Evolutionary conservation across 352 stramenopile genomes (phyloP).

Genomic region (Plasmopara viticola): DNA sequence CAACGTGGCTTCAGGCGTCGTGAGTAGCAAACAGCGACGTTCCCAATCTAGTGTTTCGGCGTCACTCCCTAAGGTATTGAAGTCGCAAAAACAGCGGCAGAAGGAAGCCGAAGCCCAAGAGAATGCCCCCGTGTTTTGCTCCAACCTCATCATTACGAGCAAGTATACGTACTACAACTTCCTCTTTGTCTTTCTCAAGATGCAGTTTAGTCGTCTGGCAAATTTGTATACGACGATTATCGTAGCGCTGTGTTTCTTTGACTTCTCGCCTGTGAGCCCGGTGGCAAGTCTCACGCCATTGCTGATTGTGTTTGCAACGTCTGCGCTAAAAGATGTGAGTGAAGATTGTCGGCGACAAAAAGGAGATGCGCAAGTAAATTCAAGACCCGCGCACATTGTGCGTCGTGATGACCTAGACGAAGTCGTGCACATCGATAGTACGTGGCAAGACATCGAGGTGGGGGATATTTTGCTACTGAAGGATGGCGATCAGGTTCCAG

Average conservation of each 20-base stretch:
- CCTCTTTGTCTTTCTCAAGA: slow-evolving; percentile 84
- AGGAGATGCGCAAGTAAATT: slow-evolving; percentile 72
- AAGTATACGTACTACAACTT: slow-evolving; percentile 92
- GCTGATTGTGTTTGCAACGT: slow-evolving; percentile 86
- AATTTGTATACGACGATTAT: slow-evolving; percentile 89
- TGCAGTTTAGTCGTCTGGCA: slow-evolving; percentile 86
- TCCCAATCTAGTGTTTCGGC: slow-evolving; percentile 19
- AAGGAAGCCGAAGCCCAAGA: slow-evolving; percentile 22
- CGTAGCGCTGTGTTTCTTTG: slow-evolving; percentile 85
- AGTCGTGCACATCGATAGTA: slow-evolving; percentile 63
- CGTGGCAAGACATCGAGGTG: slow-evolving; percentile 82
- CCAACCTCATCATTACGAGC: slow-evolving; percentile 80
- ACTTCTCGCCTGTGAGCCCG: slow-evolving; percentile 79
- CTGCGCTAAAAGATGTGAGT: slow-evolving; percentile 78
- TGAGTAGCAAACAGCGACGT: slow-evolving; percentile 16
- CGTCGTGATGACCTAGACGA: slow-evolving; percentile 44
- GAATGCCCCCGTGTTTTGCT: slow-evolving; percentile 41
- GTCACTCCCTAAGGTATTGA: slow-evolving; percentile 18
- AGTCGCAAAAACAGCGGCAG: slow-evolving; percentile 22
- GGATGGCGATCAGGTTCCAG: slow-evolving; percentile 73
- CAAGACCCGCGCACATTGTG: slow-evolving; percentile 67
- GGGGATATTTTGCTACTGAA: slow-evolving; percentile 80
- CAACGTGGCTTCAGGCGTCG: slow-evolving; percentile 27
- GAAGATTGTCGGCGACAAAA: slow-evolving; percentile 80
- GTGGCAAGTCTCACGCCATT: slow-evolving; percentile 78